Conservation (phyloP, 371 early-diverging fungal species). For the Syncephalastrum sp. region DNA sequence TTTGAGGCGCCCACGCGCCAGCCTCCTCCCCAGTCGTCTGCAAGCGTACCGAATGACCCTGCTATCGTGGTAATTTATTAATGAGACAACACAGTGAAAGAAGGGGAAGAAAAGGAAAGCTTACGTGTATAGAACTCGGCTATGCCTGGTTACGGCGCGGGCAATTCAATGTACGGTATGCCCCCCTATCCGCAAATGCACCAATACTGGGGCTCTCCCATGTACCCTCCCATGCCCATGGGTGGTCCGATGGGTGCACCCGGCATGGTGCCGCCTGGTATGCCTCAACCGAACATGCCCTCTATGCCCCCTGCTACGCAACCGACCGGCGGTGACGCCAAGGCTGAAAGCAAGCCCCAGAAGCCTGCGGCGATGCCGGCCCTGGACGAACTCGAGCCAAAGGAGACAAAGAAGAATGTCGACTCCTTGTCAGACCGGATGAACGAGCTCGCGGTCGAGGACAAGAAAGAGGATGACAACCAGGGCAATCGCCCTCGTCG, state of each 20-base stretch:
- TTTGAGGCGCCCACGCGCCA: slow-evolving; percentile 69
- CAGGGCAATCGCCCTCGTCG: slow-evolving; percentile 37
- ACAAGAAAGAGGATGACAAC: slow-evolving; percentile 1
- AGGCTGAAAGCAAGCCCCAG: no score
- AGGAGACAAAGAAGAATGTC: slow-evolving; percentile 1
- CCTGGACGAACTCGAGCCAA: slow-evolving; percentile 3
- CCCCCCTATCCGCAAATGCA: slow-evolving; percentile 17
- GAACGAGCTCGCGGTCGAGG: slow-evolving; percentile 2
- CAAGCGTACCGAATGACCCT: slow-evolving; percentile 80
- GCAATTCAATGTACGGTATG: slow-evolving; percentile 39
- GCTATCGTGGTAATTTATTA: slow-evolving; percentile 76
- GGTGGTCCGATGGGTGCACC: slow-evolving; percentile 16
- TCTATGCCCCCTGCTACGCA: slow-evolving; percentile 17
- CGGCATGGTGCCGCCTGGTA: slow-evolving; percentile 22
- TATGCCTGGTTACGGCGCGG: slow-evolving; percentile 40
- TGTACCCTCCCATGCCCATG: slow-evolving; percentile 23
- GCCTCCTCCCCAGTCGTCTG: slow-evolving; percentile 51
- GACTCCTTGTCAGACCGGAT: not conserved
- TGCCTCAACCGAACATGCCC: slow-evolving; percentile 10
- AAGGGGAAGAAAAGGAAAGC: not conserved
- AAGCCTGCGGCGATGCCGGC: slow-evolving; percentile 1
- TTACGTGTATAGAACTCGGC: slow-evolving; percentile 17
- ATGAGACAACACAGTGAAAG: no score
- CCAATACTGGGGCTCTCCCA: slow-evolving; percentile 25
- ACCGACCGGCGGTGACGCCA: slow-evolving; percentile 6